A percentile compares a stretch with the other conserved stretches of the same genome.
These are phyloP conservation scores for Cercophora samala DNA, from an alignment of 495 filamentous ascomycete species.

Conservation along the genomic window DNA sequence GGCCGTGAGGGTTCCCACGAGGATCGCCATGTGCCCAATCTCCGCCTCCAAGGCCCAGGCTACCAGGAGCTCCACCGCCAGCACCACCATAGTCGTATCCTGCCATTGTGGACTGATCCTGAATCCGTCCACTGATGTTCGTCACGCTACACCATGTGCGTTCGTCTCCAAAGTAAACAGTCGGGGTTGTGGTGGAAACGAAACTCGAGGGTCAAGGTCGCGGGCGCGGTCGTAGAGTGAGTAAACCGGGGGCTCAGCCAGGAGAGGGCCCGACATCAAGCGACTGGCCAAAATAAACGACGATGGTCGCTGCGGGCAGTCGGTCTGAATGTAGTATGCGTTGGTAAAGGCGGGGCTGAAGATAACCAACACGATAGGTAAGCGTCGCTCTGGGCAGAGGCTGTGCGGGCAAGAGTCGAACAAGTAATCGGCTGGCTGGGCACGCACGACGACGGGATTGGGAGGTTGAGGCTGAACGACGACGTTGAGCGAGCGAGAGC, in stretches of 20 bases:
- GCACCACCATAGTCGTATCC: slow-evolving; percentile 28
- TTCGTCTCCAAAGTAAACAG: slow-evolving; percentile 3
- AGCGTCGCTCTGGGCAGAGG: slow-evolving; percentile 13
- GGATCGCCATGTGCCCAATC: slow-evolving; percentile 27
- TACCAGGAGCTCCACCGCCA: slow-evolving; percentile 7
- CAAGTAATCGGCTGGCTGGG: slow-evolving; percentile 13
- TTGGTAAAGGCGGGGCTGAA: slow-evolving; percentile 7
- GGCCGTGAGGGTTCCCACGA: slow-evolving; percentile 6
- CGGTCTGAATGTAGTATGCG: slow-evolving; percentile 10
- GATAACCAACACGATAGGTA: slow-evolving; percentile 12
- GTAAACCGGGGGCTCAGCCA: slow-evolving; percentile 6
- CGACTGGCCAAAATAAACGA: slow-evolving; percentile 2
- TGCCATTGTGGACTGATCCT: slow-evolving; percentile 27
- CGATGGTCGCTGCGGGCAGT: neutral
- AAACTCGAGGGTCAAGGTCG: slow-evolving; percentile 3
- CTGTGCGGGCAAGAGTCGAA: slow-evolving; percentile 10
- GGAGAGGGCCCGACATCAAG: slow-evolving; percentile 14
- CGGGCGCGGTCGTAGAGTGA: slow-evolving; percentile 1
- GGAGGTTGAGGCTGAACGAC: slow-evolving; percentile 18
- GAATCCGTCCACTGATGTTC: slow-evolving; percentile 23
- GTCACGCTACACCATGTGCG: slow-evolving; percentile 22
- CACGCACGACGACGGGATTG: slow-evolving; percentile 7
- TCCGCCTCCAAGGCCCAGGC: slow-evolving; percentile 18
- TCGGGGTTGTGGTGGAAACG: slow-evolving; percentile 7
- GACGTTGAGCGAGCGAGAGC: slow-evolving; percentile 2